Percentiles rank a stretch among this genome's conserved stretches.
Conservation (phyloP, 2,329 filamentous ascomycete genomes). For the Microdochium bolleyi region DNA sequence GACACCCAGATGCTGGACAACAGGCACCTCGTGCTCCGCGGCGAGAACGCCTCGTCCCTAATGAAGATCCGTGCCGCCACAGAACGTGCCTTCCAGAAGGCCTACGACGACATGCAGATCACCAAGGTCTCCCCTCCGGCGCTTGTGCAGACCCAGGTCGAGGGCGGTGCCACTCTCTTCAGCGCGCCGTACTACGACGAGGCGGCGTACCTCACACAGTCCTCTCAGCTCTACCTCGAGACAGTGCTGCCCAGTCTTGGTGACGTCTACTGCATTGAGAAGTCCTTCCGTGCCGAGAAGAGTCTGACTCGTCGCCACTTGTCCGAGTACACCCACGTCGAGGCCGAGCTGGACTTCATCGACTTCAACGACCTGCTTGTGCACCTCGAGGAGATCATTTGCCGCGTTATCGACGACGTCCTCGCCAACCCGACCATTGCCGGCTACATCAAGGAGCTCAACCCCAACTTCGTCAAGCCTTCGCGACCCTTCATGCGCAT, state of each 20-base stretch:
- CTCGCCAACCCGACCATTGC: conserved; percentile 67
- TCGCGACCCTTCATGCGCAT: conserved; percentile 86
- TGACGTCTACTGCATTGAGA: conserved; percentile 96
- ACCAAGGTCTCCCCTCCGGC: conserved; percentile 83
- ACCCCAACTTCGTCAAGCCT: conserved; percentile 82
- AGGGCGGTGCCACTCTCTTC: conserved; percentile 89
- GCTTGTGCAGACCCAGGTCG: conserved; percentile 90
- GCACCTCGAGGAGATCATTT: conserved; percentile 83
- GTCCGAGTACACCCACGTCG: conserved; percentile 93
- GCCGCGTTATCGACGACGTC: conserved; percentile 72
- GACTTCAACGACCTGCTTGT: conserved; percentile 79
- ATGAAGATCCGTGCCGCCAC: conserved; percentile 81
- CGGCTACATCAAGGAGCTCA: conserved; percentile 72
- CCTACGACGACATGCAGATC: conserved; percentile 69
- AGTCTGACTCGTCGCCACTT: conserved; percentile 88
- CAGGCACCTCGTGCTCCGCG: conserved; percentile 77
- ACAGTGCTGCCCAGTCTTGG: conserved; percentile 85
- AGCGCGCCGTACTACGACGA: conserved; percentile 84
- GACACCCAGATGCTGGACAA: conserved; percentile 68
- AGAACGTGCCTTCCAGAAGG: conserved; percentile 70
- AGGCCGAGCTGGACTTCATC: conserved; percentile 95
- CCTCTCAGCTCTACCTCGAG: conserved; percentile 94
- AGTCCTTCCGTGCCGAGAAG: conserved; percentile 98
- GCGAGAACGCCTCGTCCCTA: conserved; percentile 74
- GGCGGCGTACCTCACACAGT: conserved; percentile 89